Conservation (phyloP, 257 asterid genomes). For the Perilla frutescens region DNA sequence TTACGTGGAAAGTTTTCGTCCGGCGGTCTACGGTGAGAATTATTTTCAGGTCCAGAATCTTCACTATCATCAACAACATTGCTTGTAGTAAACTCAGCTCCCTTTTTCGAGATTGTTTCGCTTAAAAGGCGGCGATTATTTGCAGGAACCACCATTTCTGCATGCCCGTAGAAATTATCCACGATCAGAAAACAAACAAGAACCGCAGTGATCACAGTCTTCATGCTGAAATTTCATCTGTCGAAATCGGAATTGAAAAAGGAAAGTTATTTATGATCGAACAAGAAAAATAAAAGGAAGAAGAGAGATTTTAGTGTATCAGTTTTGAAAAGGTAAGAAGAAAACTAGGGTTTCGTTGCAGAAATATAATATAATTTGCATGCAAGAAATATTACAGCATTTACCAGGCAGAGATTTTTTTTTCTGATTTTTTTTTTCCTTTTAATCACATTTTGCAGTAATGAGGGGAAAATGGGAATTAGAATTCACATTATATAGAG, state of each 20-base stretch:
- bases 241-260: not conserved
- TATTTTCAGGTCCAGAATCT: not conserved
- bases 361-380: not conserved
- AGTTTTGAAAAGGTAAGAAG: not conserved
- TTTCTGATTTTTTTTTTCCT: not conserved
- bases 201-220: not conserved
- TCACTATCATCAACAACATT: not conserved
- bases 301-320: not conserved
- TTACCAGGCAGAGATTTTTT: not conserved
- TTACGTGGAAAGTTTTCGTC: not conserved
- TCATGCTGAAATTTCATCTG: not conserved
- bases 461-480: not conserved
- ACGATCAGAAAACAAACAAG: not conserved
- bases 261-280: not conserved
- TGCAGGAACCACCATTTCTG: not conserved
- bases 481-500: constrained; percentile 11
- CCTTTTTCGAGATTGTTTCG: not conserved
- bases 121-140: not conserved
- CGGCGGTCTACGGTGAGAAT: not conserved
- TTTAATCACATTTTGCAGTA: too few species aligned
- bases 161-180: not conserved
- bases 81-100: not conserved
- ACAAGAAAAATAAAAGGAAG: not conserved
- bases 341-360: not conserved
- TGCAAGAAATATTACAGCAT: not conserved